Percentiles rank a stretch among this genome's conserved stretches.
Conservation (phyloP, 2,329 filamentous ascomycete species). For the Hymenoscyphus repandus region DNA sequence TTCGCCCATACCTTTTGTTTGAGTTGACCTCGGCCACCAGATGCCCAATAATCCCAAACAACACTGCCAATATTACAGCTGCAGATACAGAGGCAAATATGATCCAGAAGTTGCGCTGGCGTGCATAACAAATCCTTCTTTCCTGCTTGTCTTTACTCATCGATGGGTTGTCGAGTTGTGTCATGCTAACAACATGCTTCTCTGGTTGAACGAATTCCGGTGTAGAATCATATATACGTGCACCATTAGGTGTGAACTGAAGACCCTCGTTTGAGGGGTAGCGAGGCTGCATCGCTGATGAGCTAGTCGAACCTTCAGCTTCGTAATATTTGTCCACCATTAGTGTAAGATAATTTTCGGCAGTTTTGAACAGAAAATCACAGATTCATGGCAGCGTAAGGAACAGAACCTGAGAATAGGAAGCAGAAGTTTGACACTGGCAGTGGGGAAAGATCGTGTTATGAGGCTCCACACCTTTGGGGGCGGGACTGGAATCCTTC, state of each 20-base stretch:
- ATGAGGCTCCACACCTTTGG: too few relatives aligned
- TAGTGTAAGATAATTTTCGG: too few relatives aligned
- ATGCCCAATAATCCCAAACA: neutral
- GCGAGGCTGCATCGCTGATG: too few relatives aligned
- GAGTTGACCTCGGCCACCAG: neutral
- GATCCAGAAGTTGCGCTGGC: neutral
- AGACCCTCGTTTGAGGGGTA: neutral
- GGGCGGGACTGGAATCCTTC: too few relatives aligned
- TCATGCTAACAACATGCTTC: neutral
- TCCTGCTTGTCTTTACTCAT: neutral
- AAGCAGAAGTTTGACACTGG: too few relatives aligned
- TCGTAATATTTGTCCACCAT: too few relatives aligned
- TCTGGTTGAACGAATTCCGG: slow-evolving; percentile 2
- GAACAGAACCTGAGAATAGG: too few relatives aligned
- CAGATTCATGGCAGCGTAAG: too few relatives aligned
- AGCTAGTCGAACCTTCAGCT: too few relatives aligned
- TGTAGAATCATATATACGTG: neutral
- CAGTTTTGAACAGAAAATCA: too few relatives aligned
- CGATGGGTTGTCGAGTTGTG: neutral
- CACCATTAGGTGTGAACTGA: neutral
- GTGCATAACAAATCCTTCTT: neutral
- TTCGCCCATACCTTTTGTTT: too few relatives aligned
- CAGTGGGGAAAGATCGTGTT: too few relatives aligned
- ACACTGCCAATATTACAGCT: neutral
- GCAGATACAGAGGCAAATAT: neutral